Conservation (phyloP, 2,329 filamentous ascomycete genomes). For the Dothideomycetidae sp. region DNA sequence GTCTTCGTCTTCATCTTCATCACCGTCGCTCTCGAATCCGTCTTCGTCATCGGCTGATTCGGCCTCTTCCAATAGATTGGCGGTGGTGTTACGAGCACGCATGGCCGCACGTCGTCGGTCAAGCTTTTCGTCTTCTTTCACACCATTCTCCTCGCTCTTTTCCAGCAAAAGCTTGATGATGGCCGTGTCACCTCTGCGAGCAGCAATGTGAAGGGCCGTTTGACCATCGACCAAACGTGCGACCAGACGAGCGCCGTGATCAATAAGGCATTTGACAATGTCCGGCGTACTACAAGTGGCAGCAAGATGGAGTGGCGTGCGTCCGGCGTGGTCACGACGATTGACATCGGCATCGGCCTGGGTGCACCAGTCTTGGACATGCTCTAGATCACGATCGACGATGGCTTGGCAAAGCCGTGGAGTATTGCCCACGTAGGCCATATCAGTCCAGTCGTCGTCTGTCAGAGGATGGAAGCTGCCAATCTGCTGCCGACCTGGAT, state of each 20-base stretch:
- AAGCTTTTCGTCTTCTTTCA: conserved; percentile 29
- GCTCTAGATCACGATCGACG: conserved; percentile 55
- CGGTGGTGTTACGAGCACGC: not conserved
- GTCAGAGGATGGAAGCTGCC: conserved; percentile 68
- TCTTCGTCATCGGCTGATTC: conserved; percentile 8
- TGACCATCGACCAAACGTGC: conserved; percentile 64
- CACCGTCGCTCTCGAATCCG: not conserved
- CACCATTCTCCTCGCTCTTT: conserved; percentile 61
- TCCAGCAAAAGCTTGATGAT: conserved; percentile 60
- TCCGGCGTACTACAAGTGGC: conserved; percentile 52
- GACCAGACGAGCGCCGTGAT: conserved; percentile 57
- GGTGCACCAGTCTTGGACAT: conserved; percentile 53
- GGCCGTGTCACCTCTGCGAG: conserved; percentile 50
- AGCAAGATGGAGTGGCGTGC: conserved; percentile 67
- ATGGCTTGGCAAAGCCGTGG: conserved; percentile 67
- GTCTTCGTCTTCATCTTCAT: conserved; percentile 28
- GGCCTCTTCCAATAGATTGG: not conserved
- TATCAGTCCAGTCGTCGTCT: conserved; percentile 75
- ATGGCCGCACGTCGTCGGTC: not conserved
- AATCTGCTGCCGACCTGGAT: conserved; percentile 63
- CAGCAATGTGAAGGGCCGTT: conserved; percentile 71
- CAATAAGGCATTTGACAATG: conserved; percentile 56
- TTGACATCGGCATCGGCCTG: conserved; percentile 59
- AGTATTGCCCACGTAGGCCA: conserved; percentile 77
- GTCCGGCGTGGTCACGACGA: conserved; percentile 60